phyloP scores from a whole-genome alignment of 352 stramenopile genomes.

The Halophytophthora polymorphica region DNA sequence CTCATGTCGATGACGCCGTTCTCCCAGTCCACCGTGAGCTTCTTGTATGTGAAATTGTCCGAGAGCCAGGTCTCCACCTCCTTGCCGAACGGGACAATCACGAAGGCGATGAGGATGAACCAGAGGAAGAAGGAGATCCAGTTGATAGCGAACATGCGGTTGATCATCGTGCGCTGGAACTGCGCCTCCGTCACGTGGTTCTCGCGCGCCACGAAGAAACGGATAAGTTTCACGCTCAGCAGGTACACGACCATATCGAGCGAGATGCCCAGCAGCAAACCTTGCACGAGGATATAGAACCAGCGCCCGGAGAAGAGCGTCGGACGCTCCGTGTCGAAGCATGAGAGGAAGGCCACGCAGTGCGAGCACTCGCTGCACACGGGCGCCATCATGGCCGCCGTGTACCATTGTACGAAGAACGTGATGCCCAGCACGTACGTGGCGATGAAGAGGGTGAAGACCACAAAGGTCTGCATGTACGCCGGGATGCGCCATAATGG shows the following conservation, averaged over 20 bases:
- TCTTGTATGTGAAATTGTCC: slow-evolving; percentile 76
- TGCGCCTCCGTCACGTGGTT: slow-evolving; percentile 82
- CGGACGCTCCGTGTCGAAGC: slow-evolving; percentile 74
- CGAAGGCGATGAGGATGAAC: slow-evolving; percentile 88
- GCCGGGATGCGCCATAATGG: slow-evolving; percentile 68
- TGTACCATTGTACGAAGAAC: slow-evolving; percentile 89
- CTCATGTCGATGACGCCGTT: slow-evolving; percentile 87
- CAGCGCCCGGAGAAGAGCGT: slow-evolving; percentile 73
- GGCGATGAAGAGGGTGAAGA: slow-evolving; percentile 76
- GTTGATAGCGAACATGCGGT: slow-evolving; percentile 84
- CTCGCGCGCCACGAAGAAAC: slow-evolving; percentile 78
- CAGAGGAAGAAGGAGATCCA: slow-evolving; percentile 90
- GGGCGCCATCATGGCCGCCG: slow-evolving; percentile 81
- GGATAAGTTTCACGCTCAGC: slow-evolving; percentile 79
- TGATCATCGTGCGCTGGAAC: slow-evolving; percentile 84
- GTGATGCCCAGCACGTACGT: slow-evolving; percentile 78
- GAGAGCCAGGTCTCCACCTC: slow-evolving; percentile 78
- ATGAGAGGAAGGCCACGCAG: slow-evolving; percentile 75
- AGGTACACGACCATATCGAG: slow-evolving; percentile 85
- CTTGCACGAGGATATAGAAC: slow-evolving; percentile 83
- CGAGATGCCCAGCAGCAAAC: slow-evolving; percentile 77
- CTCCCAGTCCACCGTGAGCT: slow-evolving; percentile 80
- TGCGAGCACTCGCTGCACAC: slow-evolving; percentile 72
- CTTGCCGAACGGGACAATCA: slow-evolving; percentile 83
- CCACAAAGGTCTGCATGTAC: slow-evolving; percentile 78